Base-by-base conservation (phyloP, 352 stramenopile genomes). In the Globisporangium radiosum region DNA sequence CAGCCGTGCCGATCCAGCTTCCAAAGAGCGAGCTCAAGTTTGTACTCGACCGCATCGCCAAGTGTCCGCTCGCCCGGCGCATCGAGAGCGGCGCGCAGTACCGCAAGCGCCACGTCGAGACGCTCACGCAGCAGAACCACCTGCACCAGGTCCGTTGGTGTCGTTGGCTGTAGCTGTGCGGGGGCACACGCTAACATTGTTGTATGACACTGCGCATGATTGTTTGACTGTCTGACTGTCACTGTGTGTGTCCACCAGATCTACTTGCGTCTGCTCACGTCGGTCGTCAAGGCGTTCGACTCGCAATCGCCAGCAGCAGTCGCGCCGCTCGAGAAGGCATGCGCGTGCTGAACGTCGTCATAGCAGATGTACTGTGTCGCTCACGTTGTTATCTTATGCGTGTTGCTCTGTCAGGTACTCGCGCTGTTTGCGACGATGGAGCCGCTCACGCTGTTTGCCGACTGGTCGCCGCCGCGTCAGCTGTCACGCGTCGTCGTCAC, bases 21-120 rank as follows among this genome's bases (percentile, higher is more conserved):
- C 84, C 86, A 0, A 92, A 89, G 69, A 93, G 85, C 62, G 86
- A 95, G 59, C 72, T 95, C 25, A 90, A 92, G 59, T 95, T 95
- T 68, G 78, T 92, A 11, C 68, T 80, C 40, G 85, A 95, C 39
- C 78, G 86, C 17, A 88, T 95, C 43, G 72, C 76, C 7, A 75
- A 80, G 48, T 95, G 86, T 60, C 85, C 86, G 7, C 15, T 88
- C 11, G 74, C 83, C 4, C 50, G 65, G 0, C 67, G 48, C 15
- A 71, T 95, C 14, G 74, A 73, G 7, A 78, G 79, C 7, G 84
- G 72, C 7, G 73, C 73, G 44, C 83, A 85, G 63, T 95, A 94
- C 56, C 75, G 81, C 52, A 68, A 73, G 17, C 73, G 81, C 9
- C 63, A 70, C 9, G 50, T 83, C 10, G 67, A 85, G 19, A 42